A percentile compares a stretch with the other conserved stretches of the same genome.
Conservation (phyloP, 441 rosid genomes). For the Iberis amara region DNA sequence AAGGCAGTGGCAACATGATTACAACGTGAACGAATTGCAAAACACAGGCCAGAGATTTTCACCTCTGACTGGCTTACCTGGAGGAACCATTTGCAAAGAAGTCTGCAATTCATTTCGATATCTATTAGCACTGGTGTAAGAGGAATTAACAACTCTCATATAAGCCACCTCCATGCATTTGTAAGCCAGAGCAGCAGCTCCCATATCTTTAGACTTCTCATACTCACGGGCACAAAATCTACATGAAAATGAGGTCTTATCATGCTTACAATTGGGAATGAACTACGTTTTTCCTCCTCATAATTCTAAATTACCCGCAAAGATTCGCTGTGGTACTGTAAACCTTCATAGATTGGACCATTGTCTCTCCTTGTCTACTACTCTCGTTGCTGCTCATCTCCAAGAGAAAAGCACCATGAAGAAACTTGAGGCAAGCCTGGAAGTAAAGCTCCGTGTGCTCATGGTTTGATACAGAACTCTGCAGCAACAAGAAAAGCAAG, state of each 20-base stretch:
- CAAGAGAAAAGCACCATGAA: constrained; percentile 70
- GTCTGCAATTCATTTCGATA: constrained; percentile 67
- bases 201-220: constrained; percentile 86
- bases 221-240: constrained; percentile 95
- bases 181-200: constrained; percentile 93
- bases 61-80: constrained; percentile 44
- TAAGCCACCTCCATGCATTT: constrained; percentile 91
- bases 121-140: constrained; percentile 56
- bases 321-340: constrained; percentile 86
- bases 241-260: constrained; percentile 21
- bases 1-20: constrained; percentile 23
- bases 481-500: constrained; percentile 32
- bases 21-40: constrained; percentile 3
- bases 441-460: constrained; percentile 79
- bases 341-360: constrained; percentile 54
- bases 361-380: constrained; percentile 66
- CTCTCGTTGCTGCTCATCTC: constrained; percentile 62
- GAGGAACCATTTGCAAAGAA: constrained; percentile 74
- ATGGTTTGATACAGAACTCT: constrained; percentile 49
- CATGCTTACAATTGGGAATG: constrained; percentile 19
- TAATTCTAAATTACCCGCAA: constrained; percentile 61
- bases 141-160: constrained; percentile 78
- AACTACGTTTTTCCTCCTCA: constrained; percentile 17
- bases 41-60: constrained; percentile 3
- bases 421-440: constrained; percentile 92